Evolutionary conservation across 2,329 filamentous ascomycete genomes (phyloP).

Genomic region (Colletotrichum agaves): DNA sequence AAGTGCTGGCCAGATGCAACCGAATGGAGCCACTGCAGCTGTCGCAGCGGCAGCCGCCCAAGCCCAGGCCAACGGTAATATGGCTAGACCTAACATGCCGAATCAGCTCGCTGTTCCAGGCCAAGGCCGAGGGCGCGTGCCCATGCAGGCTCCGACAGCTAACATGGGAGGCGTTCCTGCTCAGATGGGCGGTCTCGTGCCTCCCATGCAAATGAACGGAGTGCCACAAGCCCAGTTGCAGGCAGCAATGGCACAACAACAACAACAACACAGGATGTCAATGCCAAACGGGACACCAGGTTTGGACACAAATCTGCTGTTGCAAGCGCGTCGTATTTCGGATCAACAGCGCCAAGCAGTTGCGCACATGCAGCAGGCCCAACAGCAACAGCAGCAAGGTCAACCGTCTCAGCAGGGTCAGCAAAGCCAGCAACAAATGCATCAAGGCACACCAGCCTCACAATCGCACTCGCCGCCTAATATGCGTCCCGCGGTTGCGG

Average conservation of each 20-base stretch:
- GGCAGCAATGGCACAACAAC: conserved; percentile 57
- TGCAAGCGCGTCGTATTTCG: conserved; percentile 74
- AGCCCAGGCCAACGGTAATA: conserved; percentile 42
- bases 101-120: conserved; percentile 57
- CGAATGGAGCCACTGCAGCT: conserved; percentile 38
- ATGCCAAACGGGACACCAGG: conserved; percentile 60
- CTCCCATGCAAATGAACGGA: conserved; percentile 69
- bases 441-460: conserved; percentile 44
- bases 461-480: conserved; percentile 53
- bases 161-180: conserved; percentile 59
- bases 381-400: conserved; percentile 56
- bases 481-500: conserved; percentile 48
- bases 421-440: conserved; percentile 48
- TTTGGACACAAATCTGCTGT: conserved; percentile 65
- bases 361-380: conserved; percentile 52
- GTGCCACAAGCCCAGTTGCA: conserved; percentile 78
- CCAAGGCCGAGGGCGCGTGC: conserved; percentile 62
- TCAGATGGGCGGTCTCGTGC: conserved; percentile 64
- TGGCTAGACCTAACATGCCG: conserved; percentile 54
- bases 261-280: conserved; percentile 67
- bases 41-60: conserved; percentile 30
- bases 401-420: conserved; percentile 48
- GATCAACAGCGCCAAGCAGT: conserved; percentile 69
- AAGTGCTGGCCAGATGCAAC: conserved; percentile 41
- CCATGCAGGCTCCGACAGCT: conserved; percentile 64